Evolutionary conservation across 768 basidiomycete species (phyloP).

Genomic region (Pleurotus tuoliensis): DNA sequence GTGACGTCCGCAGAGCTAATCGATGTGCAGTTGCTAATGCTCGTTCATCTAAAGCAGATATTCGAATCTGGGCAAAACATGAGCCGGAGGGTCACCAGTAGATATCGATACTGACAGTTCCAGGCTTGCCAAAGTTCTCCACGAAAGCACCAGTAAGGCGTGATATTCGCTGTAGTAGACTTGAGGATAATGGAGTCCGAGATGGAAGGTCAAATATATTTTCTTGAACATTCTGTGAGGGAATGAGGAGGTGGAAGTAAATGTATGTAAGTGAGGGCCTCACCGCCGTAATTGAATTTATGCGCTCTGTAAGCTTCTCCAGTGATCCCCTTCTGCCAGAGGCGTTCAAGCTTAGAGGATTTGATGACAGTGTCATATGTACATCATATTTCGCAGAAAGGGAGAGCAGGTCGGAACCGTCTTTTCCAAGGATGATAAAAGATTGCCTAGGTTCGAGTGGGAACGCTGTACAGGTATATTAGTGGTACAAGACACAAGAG

Average conservation of each 20-base stretch:
- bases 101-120: conserved; percentile 32
- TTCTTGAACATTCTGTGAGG: conserved; percentile 34
- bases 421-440: conserved; percentile 74
- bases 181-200: conserved; percentile 34
- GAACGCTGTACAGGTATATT: conserved; percentile 38
- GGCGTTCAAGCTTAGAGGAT: conserved; percentile 56
- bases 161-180: conserved; percentile 63
- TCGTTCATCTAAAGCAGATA: conserved; percentile 35
- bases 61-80: conserved; percentile 41
- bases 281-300: conserved; percentile 50
- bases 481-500: neutral
- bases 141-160: conserved; percentile 61
- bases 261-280: conserved; percentile 12
- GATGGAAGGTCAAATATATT: conserved; percentile 42
- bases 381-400: conserved; percentile 59
- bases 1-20: conserved; percentile 46
- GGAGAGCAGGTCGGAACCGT: conserved; percentile 58
- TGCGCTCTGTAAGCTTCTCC: conserved; percentile 40
- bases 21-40: conserved; percentile 44
- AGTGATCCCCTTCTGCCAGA: conserved; percentile 55
- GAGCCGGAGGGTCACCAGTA: neutral
- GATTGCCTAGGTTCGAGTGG: conserved; percentile 54
- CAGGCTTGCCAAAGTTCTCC: conserved; percentile 42
- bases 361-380: conserved; percentile 51
- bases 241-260: neutral